These are phyloP conservation scores for Backusella mclennaniae DNA, from an alignment of 192 early-diverging fungal genomes.

Conservation along the genomic window DNA sequence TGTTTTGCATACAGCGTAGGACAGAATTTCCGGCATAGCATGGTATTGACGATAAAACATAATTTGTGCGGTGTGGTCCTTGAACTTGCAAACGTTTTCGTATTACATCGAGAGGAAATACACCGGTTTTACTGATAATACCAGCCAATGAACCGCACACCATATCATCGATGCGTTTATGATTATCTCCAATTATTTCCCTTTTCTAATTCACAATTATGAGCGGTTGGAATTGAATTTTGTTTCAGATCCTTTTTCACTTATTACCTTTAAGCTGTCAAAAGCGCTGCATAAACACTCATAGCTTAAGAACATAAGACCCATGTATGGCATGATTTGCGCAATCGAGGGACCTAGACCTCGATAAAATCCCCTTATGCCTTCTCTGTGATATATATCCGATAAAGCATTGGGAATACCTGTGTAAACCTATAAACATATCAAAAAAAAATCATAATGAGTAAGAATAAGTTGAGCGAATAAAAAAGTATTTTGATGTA, in stretches of 20 bases:
- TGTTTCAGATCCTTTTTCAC: not conserved
- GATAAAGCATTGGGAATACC: conserved; percentile 63
- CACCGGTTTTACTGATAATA: conserved; percentile 75
- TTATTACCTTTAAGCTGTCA: conserved; percentile 39
- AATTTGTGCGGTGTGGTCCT: conserved; percentile 42
- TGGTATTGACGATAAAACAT: not conserved
- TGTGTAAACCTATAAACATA: conserved; percentile 53
- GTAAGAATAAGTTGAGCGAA: not conserved
- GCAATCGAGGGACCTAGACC: conserved; percentile 78
- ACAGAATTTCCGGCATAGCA: conserved; percentile 47
- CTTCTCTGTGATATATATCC: conserved; percentile 71
- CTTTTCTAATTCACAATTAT: conserved; percentile 16
- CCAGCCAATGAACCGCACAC: conserved; percentile 81
- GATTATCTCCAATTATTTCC: conserved; percentile 12
- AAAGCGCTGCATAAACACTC: conserved; percentile 53
- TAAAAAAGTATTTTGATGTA: not conserved
- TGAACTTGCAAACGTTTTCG: conserved; percentile 75
- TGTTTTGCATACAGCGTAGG: conserved; percentile 56
- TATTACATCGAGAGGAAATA: conserved; percentile 92
- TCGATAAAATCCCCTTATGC: conserved; percentile 81
- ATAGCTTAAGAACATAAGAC: conserved; percentile 84
- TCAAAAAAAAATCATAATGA: not conserved
- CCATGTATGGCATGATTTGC: conserved; percentile 96
- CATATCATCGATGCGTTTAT: conserved; percentile 59
- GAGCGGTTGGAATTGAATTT: not conserved